phyloP scores from a whole-genome alignment of 331 rosid genomes.

The Pyrus hybrid region DNA sequence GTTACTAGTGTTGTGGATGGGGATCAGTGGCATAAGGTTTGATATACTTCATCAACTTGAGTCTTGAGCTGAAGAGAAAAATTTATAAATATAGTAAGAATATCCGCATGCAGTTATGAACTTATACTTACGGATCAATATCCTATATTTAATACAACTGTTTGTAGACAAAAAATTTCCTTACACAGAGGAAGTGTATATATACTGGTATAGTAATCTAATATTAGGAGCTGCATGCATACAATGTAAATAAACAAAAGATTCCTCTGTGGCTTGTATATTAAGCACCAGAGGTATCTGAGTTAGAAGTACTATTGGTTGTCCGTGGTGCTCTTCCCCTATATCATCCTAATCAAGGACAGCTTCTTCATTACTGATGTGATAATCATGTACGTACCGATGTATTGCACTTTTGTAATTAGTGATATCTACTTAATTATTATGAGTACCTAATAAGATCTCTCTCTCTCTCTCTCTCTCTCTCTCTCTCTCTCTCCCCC shows the following conservation, averaged over 20 bases:
- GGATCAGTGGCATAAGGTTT: not conserved
- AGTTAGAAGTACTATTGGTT: not conserved
- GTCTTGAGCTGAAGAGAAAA: not conserved
- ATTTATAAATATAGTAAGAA: too few relatives aligned
- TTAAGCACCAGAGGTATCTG: not conserved
- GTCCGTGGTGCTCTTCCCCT: not conserved
- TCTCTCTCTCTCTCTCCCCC: not conserved
- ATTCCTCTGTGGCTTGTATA: not conserved
- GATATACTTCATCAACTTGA: not conserved
- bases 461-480: not conserved
- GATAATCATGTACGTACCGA: too few relatives aligned
- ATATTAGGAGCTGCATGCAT: not conserved
- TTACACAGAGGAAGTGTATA: not conserved
- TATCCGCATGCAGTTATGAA: too few relatives aligned
- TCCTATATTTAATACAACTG: too few relatives aligned
- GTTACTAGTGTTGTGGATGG: not conserved
- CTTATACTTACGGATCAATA: too few relatives aligned
- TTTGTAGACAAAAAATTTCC: too few relatives aligned
- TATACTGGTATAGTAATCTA: too few relatives aligned
- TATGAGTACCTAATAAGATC: too few relatives aligned
- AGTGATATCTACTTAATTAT: not conserved
- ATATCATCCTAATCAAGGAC: not conserved
- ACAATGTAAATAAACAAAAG: not conserved
- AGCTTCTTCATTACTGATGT: not conserved
- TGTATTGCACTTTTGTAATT: not conserved